Evolutionary conservation across 2,329 filamentous ascomycete genomes (phyloP).

Genomic region (Pseudomassariella vexata): DNA sequence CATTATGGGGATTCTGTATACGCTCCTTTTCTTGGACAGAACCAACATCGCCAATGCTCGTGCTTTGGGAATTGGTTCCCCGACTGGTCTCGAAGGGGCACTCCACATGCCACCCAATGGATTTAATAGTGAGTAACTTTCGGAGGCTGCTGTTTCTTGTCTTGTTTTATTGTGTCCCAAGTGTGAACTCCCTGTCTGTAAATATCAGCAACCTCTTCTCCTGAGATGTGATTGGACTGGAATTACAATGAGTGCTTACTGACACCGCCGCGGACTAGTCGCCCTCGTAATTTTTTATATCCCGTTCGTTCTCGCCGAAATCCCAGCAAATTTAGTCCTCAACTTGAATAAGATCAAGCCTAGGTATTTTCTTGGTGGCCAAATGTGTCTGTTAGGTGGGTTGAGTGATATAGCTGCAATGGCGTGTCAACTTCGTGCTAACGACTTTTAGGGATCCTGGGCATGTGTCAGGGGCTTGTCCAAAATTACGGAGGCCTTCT

Average conservation of each 20-base stretch:
- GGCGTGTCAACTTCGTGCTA: no score
- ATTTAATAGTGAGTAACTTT: slow-evolving; percentile 32
- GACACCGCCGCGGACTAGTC: no score
- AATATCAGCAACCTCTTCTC: no score
- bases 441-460: slow-evolving; percentile 32
- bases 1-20: slow-evolving; percentile 21
- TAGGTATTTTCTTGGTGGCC: slow-evolving; percentile 29
- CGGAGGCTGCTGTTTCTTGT: no score
- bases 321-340: slow-evolving; percentile 40
- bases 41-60: slow-evolving; percentile 39
- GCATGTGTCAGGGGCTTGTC: slow-evolving; percentile 35
- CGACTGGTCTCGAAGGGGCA: slow-evolving; percentile 35
- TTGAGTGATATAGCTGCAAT: no score
- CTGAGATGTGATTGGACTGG: no score
- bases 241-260: no score
- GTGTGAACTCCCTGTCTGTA: no score
- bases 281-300: slow-evolving; percentile 38
- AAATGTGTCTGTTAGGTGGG: slow-evolving; percentile 34
- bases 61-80: slow-evolving; percentile 16
- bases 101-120: slow-evolving; percentile 34
- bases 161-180: no score
- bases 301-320: slow-evolving; percentile 36
- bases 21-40: slow-evolving; percentile 20
- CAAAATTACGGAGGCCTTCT: slow-evolving; percentile 30
- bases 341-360: slow-evolving; percentile 31